A percentile compares a stretch with the other conserved stretches of the same genome.
Conservation (phyloP, 192 early-diverging fungal genomes). For the Chytriomyces sp. region DNA sequence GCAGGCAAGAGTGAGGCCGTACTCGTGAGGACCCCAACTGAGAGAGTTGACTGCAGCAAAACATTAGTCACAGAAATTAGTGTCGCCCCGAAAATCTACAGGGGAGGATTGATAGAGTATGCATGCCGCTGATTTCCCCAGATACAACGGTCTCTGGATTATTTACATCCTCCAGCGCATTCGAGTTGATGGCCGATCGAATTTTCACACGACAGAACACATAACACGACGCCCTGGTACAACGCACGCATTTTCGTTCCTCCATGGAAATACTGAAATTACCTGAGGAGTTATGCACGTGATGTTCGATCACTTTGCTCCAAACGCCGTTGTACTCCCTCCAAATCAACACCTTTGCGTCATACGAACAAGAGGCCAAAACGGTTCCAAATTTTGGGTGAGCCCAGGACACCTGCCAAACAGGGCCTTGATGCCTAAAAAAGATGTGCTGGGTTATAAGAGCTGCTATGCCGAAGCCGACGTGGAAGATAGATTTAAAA, state of each 20-base stretch:
- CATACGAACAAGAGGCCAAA: slow-evolving; percentile 95
- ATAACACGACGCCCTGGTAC: no score
- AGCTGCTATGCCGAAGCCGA: neutral
- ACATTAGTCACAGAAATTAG: neutral
- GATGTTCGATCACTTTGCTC: slow-evolving; percentile 85
- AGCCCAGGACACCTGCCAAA: slow-evolving; percentile 99
- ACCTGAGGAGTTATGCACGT: slow-evolving; percentile 89
- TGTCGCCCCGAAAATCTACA: neutral
- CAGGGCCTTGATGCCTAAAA: slow-evolving; percentile 89
- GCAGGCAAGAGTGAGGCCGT: slow-evolving; percentile 88
- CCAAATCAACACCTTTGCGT: slow-evolving; percentile 95
- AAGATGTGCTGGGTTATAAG: neutral
- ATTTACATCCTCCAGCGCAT: no score
- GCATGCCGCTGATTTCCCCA: no score
- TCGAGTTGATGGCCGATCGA: no score
- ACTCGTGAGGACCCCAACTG: slow-evolving; percentile 96
- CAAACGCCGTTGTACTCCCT: slow-evolving; percentile 85
- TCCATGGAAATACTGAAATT: slow-evolving; percentile 1
- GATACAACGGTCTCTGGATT: no score
- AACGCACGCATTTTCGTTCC: neutral
- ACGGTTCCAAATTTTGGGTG: slow-evolving; percentile 98
- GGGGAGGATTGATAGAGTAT: no score
- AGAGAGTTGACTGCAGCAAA: slow-evolving; percentile 84
- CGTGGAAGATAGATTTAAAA: neutral
- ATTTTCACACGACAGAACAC: no score